Evolutionary conservation across 495 filamentous ascomycete species (phyloP).

Genomic region (Neurospora sp.): DNA sequence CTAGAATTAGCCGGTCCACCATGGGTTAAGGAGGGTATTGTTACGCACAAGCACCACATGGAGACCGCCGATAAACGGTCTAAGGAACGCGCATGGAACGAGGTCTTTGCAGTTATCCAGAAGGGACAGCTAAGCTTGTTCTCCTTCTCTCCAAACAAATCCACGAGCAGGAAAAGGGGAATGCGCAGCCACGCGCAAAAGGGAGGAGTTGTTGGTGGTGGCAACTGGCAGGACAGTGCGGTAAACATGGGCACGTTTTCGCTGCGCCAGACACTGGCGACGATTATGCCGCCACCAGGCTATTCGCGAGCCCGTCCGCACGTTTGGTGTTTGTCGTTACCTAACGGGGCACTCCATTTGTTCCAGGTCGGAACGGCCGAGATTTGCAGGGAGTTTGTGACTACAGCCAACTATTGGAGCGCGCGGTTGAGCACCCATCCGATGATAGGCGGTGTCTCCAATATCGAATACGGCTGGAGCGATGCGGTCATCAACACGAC

Average conservation of each 20-base stretch:
- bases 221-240: constrained; percentile 95
- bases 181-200: constrained; percentile 23
- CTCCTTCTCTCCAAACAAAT: constrained; percentile 73
- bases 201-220: constrained; percentile 72
- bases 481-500: constrained; percentile 76
- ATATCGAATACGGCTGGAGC: constrained; percentile 96
- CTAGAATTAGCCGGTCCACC: constrained; percentile 84
- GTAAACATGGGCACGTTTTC: constrained; percentile 79
- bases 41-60: constrained; percentile 94
- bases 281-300: constrained; percentile 76
- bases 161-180: constrained; percentile 59
- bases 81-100: constrained; percentile 86
- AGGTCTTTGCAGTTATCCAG: constrained; percentile 96
- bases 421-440: constrained; percentile 89
- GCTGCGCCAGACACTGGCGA: constrained; percentile 86
- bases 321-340: constrained; percentile 91
- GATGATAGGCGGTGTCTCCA: constrained; percentile 83
- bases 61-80: constrained; percentile 82
- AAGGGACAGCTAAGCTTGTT: constrained; percentile 95
- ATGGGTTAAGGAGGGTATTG: constrained; percentile 94
- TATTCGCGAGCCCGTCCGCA: constrained; percentile 85
- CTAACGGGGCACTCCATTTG: constrained; percentile 87
- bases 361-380: constrained; percentile 96
- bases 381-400: constrained; percentile 89
- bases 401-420: constrained; percentile 96